phyloP scores from a whole-genome alignment of 2,329 filamentous ascomycete species.

The Botrytis pseudocinerea region DNA sequence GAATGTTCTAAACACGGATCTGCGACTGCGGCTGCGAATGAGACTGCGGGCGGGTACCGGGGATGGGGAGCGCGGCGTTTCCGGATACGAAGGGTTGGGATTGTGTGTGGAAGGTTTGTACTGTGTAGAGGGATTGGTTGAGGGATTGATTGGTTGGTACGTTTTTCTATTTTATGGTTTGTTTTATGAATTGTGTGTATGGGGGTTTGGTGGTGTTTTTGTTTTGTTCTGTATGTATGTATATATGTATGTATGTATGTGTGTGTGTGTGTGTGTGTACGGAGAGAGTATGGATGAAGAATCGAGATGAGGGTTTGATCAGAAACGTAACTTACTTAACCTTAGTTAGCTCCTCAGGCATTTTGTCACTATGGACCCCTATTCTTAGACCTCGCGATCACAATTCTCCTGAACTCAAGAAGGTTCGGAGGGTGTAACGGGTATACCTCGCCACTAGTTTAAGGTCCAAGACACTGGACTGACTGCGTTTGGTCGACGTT shows the following conservation, averaged over 20 bases:
- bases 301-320: not conserved
- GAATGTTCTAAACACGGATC: conserved; percentile 8
- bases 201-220: too few relatives aligned
- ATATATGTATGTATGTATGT: too few relatives aligned
- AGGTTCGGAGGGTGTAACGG: not conserved
- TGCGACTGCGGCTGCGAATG: not conserved
- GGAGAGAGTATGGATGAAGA: not conserved
- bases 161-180: not conserved
- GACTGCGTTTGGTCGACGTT: not conserved
- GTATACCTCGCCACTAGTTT: not conserved
- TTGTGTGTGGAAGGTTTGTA: not conserved
- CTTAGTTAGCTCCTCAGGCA: not conserved
- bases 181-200: not conserved
- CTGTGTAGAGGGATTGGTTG: not conserved
- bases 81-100: conserved; percentile 1
- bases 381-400: not conserved
- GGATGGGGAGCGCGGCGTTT: not conserved
- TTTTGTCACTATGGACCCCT: not conserved
- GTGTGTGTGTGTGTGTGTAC: too few relatives aligned
- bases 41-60: not conserved
- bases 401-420: not conserved
- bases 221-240: too few relatives aligned
- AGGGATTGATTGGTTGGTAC: not conserved
- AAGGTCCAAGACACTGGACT: not conserved
- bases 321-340: not conserved